phyloP scores from a whole-genome alignment of 371 early-diverging fungal genomes.

The Dichotomocladium elegans region DNA sequence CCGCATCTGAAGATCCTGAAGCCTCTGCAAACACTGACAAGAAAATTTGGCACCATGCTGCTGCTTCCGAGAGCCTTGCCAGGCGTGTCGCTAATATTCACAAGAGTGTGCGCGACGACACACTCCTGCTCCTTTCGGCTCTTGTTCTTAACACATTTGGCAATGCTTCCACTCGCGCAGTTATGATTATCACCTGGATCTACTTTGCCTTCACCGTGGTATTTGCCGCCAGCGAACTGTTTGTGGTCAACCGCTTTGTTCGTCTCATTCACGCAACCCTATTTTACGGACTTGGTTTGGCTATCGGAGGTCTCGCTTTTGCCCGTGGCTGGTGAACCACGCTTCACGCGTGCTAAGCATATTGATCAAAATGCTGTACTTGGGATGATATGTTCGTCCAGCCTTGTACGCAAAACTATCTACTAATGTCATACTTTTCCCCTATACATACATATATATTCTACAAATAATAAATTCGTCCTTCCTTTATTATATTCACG shows the following conservation, averaged over 20 bases:
- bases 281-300: conserved; percentile 36
- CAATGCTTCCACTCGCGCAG: conserved; percentile 36
- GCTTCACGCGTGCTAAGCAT: too few species aligned
- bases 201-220: conserved; percentile 43
- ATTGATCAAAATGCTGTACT: too few species aligned
- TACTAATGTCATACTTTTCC: too few species aligned
- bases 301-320: conserved; percentile 39
- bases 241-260: conserved; percentile 29
- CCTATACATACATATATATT: too few species aligned
- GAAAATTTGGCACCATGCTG: conserved; percentile 3
- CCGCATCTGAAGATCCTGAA: conserved; percentile 22
- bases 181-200: conserved; percentile 45
- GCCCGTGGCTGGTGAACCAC: conserved; percentile 37
- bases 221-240: conserved; percentile 29
- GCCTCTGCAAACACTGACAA: conserved; percentile 8
- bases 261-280: conserved; percentile 29
- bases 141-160: conserved; percentile 42
- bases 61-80: background rate
- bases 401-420: too few species aligned
- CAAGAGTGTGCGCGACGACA: conserved; percentile 31
- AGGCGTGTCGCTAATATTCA: conserved; percentile 16
- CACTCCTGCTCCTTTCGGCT: conserved; percentile 29
- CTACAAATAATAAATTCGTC: too few species aligned
- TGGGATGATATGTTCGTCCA: too few species aligned
- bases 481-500: too few species aligned